Evolutionary conservation across 164 flowering plant species (phyloP), one percentile per base, ranked within the genome.

Genomic region (Chloranthus sessilifolius): DNA sequence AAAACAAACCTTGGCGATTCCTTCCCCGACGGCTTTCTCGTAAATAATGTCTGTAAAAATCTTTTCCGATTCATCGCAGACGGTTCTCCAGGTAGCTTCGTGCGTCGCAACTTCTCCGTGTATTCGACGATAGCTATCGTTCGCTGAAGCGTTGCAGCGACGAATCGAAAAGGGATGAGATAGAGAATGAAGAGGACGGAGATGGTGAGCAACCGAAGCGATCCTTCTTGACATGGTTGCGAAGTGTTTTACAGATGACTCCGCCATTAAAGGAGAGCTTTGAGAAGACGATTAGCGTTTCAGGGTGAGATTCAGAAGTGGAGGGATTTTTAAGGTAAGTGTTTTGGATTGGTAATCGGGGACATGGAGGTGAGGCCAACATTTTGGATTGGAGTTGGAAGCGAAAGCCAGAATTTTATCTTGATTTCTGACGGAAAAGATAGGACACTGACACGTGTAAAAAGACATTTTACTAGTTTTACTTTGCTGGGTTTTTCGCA

Each of bases 21-120:
- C 90, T 72, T 89, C 97, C 2, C 85, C 97, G 11, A 62, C 78
- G 2, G 95, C 84, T 60, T 89, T 86, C 62, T 86, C 85, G 50
- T 89, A 86, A 29, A 86, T 61, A 14, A 89, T 84, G 59, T 86
- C 97, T 6, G 67, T 70, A 65, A 73, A 83, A n/a, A 65, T 81
- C 58, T 64, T 73, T 30, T 74, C 87, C 1, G 69, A 67, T 21
- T 78, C 85, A 46, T 74, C 88, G 38, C 22, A 9, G 8, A 69
- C 74, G 15, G 14, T 19, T 24, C 34, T 72, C 98, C 98, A 91
- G 7, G 47, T 66, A 12, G 73, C 82, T 7, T 68, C 63, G 34
- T 74, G 62, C 4, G 56, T 57, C 11, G 88, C 52, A 11, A 85
- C 90, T 37, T 76, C 76, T 1, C 98, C 96, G 59, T 91, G 95